These are phyloP conservation scores for Dalbergia oliveri DNA, from an alignment of 306 rosid genomes.

Conservation along the genomic window DNA sequence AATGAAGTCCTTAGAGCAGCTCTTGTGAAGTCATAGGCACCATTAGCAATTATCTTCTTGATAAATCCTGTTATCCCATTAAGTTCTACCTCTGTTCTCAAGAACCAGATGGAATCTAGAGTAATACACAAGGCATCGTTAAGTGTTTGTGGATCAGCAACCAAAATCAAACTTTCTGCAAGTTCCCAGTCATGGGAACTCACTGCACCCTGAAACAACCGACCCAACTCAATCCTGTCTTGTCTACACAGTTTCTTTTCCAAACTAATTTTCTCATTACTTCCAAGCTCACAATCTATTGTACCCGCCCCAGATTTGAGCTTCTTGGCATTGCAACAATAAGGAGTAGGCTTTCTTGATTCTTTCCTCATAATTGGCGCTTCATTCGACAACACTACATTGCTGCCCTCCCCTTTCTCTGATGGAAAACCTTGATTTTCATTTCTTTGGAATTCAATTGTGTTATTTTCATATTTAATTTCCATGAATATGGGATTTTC, in stretches of 20 bases:
- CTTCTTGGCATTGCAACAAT: conserved; percentile 60
- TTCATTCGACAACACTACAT: conserved; percentile 66
- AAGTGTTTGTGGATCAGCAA: conserved; percentile 81
- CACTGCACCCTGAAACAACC: conserved; percentile 78
- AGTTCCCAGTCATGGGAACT: conserved; percentile 85
- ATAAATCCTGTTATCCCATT: conserved; percentile 68
- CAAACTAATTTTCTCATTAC: conserved; percentile 54
- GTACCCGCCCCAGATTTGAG: conserved; percentile 57
- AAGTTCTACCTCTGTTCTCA: conserved; percentile 74
- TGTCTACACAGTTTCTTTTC: conserved; percentile 80
- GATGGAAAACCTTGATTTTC: conserved; percentile 55
- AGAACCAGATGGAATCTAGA: conserved; percentile 89
- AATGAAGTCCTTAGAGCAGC: conserved; percentile 88
- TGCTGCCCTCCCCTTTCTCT: conserved; percentile 69
- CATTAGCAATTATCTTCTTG: conserved; percentile 69
- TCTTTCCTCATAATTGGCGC: conserved; percentile 62
- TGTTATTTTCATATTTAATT: conserved; percentile 57
- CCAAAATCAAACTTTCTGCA: conserved; percentile 76
- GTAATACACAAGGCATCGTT: conserved; percentile 88
- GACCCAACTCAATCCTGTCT: conserved; percentile 81
- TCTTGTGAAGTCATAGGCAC: conserved; percentile 87
- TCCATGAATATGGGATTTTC: conserved; percentile 50
- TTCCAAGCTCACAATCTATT: conserved; percentile 53
- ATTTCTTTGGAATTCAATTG: conserved; percentile 48
- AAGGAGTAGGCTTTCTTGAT: conserved; percentile 47